These are phyloP conservation scores for Leccinum ambiguum DNA, from an alignment of 1,284 basidiomycete genomes.

Conservation along the genomic window DNA sequence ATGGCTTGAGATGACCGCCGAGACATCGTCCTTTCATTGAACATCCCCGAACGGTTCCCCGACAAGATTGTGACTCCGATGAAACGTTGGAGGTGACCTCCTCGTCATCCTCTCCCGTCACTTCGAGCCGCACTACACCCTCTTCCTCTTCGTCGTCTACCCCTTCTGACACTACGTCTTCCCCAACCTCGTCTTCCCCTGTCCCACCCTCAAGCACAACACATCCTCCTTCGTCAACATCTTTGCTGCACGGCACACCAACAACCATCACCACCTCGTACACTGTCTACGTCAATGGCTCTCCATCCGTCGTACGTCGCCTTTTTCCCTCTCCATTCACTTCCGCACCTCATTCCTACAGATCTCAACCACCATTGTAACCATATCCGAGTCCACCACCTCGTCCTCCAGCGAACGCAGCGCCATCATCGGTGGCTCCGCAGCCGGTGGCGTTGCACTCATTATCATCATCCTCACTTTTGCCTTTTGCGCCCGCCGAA, in stretches of 20 bases:
- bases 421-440: too few relatives aligned
- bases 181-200: conserved; percentile 1
- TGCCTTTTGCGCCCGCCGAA: too few relatives aligned
- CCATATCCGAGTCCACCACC: conserved; percentile 12
- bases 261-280: conserved; percentile 24
- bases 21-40: too few relatives aligned
- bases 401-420: too few relatives aligned
- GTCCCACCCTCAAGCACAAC: conserved; percentile 9
- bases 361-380: conserved; percentile 16
- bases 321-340: not conserved
- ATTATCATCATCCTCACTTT: too few relatives aligned
- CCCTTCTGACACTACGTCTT: conserved; percentile 4
- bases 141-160: conserved; percentile 1
- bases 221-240: conserved; percentile 1
- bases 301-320: conserved; percentile 16
- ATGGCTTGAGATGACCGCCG: too few relatives aligned
- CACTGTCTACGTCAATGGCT: conserved; percentile 22
- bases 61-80: too few relatives aligned
- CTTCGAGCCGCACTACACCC: conserved; percentile 1
- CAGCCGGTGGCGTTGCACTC: too few relatives aligned
- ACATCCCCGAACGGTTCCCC: too few relatives aligned
- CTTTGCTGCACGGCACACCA: conserved; percentile 6
- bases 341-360: conserved; percentile 5
- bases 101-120: too few relatives aligned
- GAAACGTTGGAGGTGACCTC: too few relatives aligned